phyloP scores from a whole-genome alignment of 192 early-diverging fungal genomes.

The Backusella circina region DNA sequence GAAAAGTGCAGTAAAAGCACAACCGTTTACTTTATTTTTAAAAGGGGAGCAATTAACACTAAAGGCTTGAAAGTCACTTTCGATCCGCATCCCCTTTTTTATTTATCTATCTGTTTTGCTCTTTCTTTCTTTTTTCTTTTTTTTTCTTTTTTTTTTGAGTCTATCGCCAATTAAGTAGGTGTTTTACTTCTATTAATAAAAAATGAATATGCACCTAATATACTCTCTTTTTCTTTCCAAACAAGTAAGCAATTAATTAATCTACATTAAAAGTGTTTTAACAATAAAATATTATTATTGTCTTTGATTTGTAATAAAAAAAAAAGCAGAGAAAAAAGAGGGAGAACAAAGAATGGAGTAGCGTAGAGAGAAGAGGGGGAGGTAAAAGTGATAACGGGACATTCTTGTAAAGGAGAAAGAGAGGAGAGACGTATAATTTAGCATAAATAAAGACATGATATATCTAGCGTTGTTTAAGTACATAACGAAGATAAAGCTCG shows the following conservation, averaged over 20 bases:
- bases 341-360: not conserved
- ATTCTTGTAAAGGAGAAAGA: not conserved
- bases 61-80: not conserved
- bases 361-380: not conserved
- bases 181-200: not conserved
- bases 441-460: not conserved
- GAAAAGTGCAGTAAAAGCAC: not conserved
- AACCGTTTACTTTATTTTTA: not conserved
- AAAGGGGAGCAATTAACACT: not conserved
- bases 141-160: not conserved
- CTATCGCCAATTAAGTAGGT: not conserved
- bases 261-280: not conserved
- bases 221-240: not conserved
- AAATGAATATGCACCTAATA: not conserved
- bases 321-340: not conserved
- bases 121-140: not conserved
- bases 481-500: conserved; percentile 53
- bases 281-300: not conserved
- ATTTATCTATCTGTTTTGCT: not conserved
- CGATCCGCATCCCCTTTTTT: not conserved
- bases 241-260: not conserved
- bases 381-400: not conserved
- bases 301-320: not conserved
- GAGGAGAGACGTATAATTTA: not conserved
- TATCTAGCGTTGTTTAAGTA: conserved; percentile 24